Percentiles rank a stretch among this genome's conserved stretches.
Evolutionary conservation across 2,329 filamentous ascomycete genomes (phyloP).

Genomic region (Cordyceps javanica): DNA sequence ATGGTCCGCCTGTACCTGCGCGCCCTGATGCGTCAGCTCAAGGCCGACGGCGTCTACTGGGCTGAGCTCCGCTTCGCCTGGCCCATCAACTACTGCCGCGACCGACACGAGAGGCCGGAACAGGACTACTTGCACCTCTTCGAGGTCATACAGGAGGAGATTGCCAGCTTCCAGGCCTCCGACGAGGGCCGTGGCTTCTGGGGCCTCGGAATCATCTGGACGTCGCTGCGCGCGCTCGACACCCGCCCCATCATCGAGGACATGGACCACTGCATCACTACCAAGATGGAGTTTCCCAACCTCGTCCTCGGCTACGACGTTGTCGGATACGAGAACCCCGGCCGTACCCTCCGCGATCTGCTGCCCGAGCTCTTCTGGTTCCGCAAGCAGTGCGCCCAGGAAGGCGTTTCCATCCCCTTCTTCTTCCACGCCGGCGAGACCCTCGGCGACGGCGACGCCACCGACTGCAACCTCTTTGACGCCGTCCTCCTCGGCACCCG

Average conservation of each 20-base stretch:
- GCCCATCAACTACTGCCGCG: constrained; percentile 60
- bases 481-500: constrained; percentile 80
- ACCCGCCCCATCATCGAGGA: constrained; percentile 64
- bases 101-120: constrained; percentile 60
- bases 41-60: constrained; percentile 79
- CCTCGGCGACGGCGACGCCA: constrained; percentile 64
- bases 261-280: constrained; percentile 83
- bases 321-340: constrained; percentile 79
- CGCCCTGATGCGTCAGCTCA: constrained; percentile 62
- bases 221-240: constrained; percentile 57
- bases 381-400: constrained; percentile 72
- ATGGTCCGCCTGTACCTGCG: constrained; percentile 74
- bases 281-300: constrained; percentile 72
- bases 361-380: constrained; percentile 91
- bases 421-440: constrained; percentile 94
- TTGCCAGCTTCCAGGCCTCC: constrained; percentile 66
- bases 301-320: constrained; percentile 84
- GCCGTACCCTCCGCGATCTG: constrained; percentile 68
- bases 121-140: constrained; percentile 65
- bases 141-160: constrained; percentile 67
- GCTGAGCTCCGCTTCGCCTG: constrained; percentile 75
- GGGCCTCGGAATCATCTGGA: constrained; percentile 83
- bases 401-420: constrained; percentile 79
- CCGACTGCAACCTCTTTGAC: constrained; percentile 81
- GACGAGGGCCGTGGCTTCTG: constrained; percentile 72